These are phyloP conservation scores for Leptoxyphium fumago DNA, from an alignment of 2,329 filamentous ascomycete species.

Conservation along the genomic window DNA sequence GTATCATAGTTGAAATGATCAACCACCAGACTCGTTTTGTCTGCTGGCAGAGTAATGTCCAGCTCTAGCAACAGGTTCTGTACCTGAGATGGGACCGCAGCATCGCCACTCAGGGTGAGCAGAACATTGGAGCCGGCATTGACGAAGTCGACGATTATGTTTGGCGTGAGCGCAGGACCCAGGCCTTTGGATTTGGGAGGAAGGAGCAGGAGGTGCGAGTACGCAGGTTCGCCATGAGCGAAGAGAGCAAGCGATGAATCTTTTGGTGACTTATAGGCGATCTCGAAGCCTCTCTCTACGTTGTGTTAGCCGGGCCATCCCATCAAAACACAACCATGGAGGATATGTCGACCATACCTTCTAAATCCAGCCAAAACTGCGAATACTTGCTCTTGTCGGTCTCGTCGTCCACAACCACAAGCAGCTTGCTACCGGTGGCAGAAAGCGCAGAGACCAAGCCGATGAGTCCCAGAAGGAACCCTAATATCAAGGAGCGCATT, in stretches of 20 bases:
- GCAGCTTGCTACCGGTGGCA: conserved; percentile 60
- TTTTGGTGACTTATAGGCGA: conserved; percentile 74
- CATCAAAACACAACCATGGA: neutral
- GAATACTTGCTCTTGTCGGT: conserved; percentile 71
- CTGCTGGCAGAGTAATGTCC: conserved; percentile 73
- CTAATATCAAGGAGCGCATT: conserved; percentile 19
- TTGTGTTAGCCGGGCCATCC: conserved; percentile 1
- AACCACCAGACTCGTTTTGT: conserved; percentile 72
- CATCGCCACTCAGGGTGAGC: conserved; percentile 61
- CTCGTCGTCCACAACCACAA: conserved; percentile 75
- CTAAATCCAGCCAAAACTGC: conserved; percentile 60
- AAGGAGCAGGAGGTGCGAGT: conserved; percentile 81
- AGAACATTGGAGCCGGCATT: conserved; percentile 86
- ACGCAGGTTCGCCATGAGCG: conserved; percentile 70
- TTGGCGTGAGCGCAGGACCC: conserved; percentile 75
- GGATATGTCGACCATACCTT: conserved; percentile 34
- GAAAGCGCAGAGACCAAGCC: conserved; percentile 62
- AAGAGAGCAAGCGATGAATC: conserved; percentile 65
- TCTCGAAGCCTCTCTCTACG: conserved; percentile 65
- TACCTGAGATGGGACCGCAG: conserved; percentile 56
- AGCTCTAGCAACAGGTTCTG: conserved; percentile 71
- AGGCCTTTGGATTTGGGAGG: conserved; percentile 87
- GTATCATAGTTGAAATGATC: conserved; percentile 94
- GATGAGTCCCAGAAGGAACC: conserved; percentile 49
- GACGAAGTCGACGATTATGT: conserved; percentile 76